A percentile compares a stretch with the other conserved stretches of the same genome.
phyloP scores from a whole-genome alignment of 2,329 filamentous ascomycete genomes.

The Mollisia scopiformis region DNA sequence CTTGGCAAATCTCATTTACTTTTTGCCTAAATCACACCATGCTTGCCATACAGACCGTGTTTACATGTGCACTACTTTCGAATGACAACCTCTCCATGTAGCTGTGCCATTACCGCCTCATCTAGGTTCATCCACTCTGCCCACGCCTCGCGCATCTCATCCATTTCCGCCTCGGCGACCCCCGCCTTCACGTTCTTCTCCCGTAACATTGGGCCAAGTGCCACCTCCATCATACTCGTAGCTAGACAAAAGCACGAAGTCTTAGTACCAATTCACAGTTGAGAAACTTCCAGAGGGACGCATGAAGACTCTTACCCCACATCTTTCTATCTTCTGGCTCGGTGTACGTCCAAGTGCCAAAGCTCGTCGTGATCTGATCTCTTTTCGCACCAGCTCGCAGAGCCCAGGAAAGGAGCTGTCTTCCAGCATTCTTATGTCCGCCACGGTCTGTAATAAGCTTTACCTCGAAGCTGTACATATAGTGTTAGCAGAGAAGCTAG shows the following conservation, averaged over 20 bases:
- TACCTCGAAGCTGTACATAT: too few relatives aligned
- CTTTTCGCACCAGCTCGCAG: constrained; percentile 30
- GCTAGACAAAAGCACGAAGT: constrained; percentile 20
- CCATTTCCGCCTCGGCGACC: constrained; percentile 28
- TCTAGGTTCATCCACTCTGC: constrained; percentile 32
- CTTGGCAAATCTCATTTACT: too few relatives aligned
- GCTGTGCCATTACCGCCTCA: constrained; percentile 30
- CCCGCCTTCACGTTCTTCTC: constrained; percentile 26
- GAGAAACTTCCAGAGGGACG: constrained; percentile 11
- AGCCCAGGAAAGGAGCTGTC: constrained; percentile 36
- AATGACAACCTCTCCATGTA: constrained; percentile 32
- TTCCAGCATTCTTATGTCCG: constrained; percentile 29
- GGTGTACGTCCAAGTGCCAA: constrained; percentile 26
- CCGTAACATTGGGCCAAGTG: constrained; percentile 25
- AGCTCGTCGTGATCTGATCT: constrained; percentile 24
- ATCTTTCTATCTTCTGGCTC: constrained; percentile 24
- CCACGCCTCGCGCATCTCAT: constrained; percentile 34
- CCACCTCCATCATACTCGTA: constrained; percentile 27
- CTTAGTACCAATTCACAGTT: neutral
- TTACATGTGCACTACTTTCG: constrained; percentile 30
- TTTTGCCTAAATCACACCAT: too few relatives aligned
- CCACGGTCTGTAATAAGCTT: constrained; percentile 27
- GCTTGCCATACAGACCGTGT: too few relatives aligned
- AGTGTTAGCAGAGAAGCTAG: too few relatives aligned
- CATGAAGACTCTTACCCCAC: constrained; percentile 27